Percentiles rank a stretch among this genome's conserved stretches.
Evolutionary conservation across 2,329 filamentous ascomycete species (phyloP).

Genomic region (Lecanicillium sp.): DNA sequence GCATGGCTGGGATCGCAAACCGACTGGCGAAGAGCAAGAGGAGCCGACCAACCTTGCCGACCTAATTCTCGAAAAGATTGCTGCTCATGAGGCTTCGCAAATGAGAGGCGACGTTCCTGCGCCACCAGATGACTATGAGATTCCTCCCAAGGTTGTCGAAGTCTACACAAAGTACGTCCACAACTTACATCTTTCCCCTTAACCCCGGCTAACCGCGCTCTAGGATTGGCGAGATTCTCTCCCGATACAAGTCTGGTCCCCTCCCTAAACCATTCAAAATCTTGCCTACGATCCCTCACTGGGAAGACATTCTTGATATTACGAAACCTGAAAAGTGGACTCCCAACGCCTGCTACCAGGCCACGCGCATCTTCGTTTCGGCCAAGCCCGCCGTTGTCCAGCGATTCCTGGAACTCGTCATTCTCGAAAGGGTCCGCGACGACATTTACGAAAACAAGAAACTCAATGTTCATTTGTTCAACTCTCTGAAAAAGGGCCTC

Average conservation of each 20-base stretch:
- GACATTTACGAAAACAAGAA: constrained; percentile 93
- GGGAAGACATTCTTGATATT: constrained; percentile 79
- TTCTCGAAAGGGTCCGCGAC: constrained; percentile 84
- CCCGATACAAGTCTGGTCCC: constrained; percentile 91
- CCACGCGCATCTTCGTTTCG: constrained; percentile 87
- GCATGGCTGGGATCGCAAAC: constrained; percentile 48
- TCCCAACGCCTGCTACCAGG: constrained; percentile 73
- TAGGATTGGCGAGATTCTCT: constrained; percentile 78
- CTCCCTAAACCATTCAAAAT: constrained; percentile 98
- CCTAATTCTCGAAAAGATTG: constrained; percentile 89
- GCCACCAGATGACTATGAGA: constrained; percentile 66
- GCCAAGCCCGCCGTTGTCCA: constrained; percentile 72
- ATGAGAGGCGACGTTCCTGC: constrained; percentile 33
- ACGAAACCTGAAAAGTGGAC: constrained; percentile 72
- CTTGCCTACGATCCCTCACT: constrained; percentile 80
- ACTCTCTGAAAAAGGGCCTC: constrained; percentile 78
- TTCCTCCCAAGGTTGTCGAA: constrained; percentile 86
- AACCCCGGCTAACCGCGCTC: constrained; percentile 9
- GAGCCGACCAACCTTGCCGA: constrained; percentile 77
- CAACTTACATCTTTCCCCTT: neutral
- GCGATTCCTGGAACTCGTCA: constrained; percentile 75
- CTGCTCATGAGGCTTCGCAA: constrained; percentile 71
- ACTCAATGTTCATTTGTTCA: constrained; percentile 91
- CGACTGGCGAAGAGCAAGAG: constrained; percentile 35
- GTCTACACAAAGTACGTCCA: constrained; percentile 73